Evolutionary conservation across 2,329 filamentous ascomycete genomes (phyloP), one percentile per base, ranked within the genome.

Genomic region (Ceratocystis ficicola): DNA sequence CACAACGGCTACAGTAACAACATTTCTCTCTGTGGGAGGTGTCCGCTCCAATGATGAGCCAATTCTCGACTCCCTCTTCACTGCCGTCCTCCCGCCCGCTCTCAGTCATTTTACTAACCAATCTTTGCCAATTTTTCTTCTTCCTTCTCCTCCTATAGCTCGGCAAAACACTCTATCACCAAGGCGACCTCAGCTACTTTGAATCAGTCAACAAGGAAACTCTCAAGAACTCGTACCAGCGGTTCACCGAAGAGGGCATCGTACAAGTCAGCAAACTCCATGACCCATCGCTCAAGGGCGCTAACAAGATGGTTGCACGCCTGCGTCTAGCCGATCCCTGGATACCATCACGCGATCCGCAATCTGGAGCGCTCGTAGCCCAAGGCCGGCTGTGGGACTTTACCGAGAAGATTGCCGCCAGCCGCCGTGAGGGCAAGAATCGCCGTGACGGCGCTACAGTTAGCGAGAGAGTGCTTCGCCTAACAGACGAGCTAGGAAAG

Each of bases 151-250:
- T 7, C 8, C 32, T 48, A 20, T 71, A 93, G 83, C 84, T 96
- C 36, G 94, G 94, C 65, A 97, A 99, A 76, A 97, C 94, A 0
- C 81, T 99, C 1, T 99, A 96, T 73, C 93, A 99, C 73, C 93
- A 99, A 77, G 94, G 94, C 66, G 94, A 99, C 72, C 83, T 99
- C 8, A 92, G 88, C 36, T 99, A 99, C 76, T 97, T 96, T 70
- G 94, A 99, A 76, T 92, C 94, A 2, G 93, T 99, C 69, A 99
- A 99, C 79, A 96, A 96, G 72, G 93, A 99, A 75, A 95, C 92
- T 0, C 82, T 99, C 66, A 95, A 94, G 73, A 99, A 99, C 75
- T 88, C 92, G 0, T 96, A 93, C 75, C 81, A 84, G 46, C 85
- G 90, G 17, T 95, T 95, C 72, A 86, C 92, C 70, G 90, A 96